Conservation (phyloP, 495 filamentous ascomycete genomes). For the Penicillium egyptiacum region DNA sequence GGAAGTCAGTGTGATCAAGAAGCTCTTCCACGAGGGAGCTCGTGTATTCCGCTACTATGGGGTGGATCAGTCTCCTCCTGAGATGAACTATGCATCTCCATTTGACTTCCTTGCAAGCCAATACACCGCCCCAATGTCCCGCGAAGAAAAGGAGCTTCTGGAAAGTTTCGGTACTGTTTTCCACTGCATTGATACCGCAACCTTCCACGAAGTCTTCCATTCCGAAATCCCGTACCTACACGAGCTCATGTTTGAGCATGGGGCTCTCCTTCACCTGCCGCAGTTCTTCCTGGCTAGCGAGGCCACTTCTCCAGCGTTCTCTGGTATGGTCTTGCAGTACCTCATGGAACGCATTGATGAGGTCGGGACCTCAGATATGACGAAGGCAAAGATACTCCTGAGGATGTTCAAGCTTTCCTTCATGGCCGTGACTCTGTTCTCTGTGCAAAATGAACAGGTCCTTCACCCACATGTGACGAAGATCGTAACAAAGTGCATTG, state of each 20-base stretch:
- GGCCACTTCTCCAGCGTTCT: conserved; percentile 95
- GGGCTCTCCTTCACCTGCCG: conserved; percentile 87
- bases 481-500: conserved; percentile 93
- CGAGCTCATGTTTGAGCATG: conserved; percentile 97
- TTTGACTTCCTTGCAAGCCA: conserved; percentile 90
- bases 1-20: conserved; percentile 94
- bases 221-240: conserved; percentile 95
- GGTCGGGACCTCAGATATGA: conserved; percentile 86
- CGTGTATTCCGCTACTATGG: conserved; percentile 96
- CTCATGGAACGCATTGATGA: conserved; percentile 95
- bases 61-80: conserved; percentile 73
- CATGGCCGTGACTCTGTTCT: conserved; percentile 98
- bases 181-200: conserved; percentile 96
- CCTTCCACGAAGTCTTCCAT: conserved; percentile 98
- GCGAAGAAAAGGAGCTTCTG: conserved; percentile 96
- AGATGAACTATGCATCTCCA: conserved; percentile 72
- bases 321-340: conserved; percentile 95
- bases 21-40: conserved; percentile 94
- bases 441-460: conserved; percentile 90
- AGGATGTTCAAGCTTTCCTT: conserved; percentile 98
- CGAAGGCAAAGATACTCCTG: conserved; percentile 86
- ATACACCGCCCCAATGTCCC: conserved; percentile 85
- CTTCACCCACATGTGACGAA: conserved; percentile 92
- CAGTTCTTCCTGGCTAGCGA: conserved; percentile 98
- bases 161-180: conserved; percentile 98